These are phyloP conservation scores for Ustilaginoidea virens DNA, from an alignment of 2,329 filamentous ascomycete species.

Conservation along the genomic window DNA sequence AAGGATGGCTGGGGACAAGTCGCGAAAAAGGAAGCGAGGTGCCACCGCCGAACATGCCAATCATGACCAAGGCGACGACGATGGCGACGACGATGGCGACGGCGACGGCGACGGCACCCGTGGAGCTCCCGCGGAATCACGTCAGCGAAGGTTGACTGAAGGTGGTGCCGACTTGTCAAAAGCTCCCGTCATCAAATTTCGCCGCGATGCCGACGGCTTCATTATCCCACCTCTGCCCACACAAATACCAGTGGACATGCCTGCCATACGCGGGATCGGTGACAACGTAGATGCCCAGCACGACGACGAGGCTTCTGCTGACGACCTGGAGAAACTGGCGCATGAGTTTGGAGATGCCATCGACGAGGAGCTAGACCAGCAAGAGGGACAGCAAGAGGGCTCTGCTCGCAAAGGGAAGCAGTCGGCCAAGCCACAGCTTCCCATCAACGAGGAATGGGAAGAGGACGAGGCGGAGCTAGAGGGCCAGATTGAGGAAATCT, in stretches of 20 bases:
- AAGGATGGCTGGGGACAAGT: constrained; percentile 33
- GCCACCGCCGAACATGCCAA: constrained; percentile 14
- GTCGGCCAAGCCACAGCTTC: constrained; percentile 27
- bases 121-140: not conserved
- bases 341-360: constrained; percentile 28
- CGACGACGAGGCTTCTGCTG: no score
- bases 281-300: constrained; percentile 9
- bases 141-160: constrained; percentile 9
- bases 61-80: constrained; percentile 8
- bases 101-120: constrained; percentile 5
- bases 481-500: constrained; percentile 53
- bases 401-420: constrained; percentile 10
- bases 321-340: constrained; percentile 24
- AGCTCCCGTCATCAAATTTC: constrained; percentile 20
- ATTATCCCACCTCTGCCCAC: constrained; percentile 41
- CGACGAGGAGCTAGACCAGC: constrained; percentile 14
- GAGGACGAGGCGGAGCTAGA: constrained; percentile 50
- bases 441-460: constrained; percentile 47
- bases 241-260: constrained; percentile 18
- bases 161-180: constrained; percentile 20
- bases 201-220: constrained; percentile 53
- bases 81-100: constrained; percentile 3
- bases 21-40: constrained; percentile 27
- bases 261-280: constrained; percentile 4
- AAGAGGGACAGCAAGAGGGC: constrained; percentile 4